Base-by-base conservation (phyloP, 176 grass and related monocot species). In the Phragmites australis region DNA sequence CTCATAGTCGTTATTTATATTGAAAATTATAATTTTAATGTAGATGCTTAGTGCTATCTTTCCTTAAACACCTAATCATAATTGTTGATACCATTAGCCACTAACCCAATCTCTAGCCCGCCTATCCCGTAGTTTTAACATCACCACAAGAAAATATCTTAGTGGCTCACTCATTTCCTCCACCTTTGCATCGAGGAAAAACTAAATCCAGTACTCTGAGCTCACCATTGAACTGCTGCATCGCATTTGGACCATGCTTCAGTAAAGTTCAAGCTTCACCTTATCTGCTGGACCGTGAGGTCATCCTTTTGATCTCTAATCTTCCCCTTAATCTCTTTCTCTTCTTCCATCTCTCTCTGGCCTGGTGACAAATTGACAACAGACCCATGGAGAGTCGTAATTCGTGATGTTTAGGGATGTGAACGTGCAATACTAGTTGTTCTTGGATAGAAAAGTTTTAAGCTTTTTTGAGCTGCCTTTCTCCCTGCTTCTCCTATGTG, bases 401-500 rank as follows among this genome's bases (percentile, higher is more conserved):
- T 21, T 19, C 15, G 15, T 1, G 43, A 63, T 16, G 29, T 21
- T 22, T 46, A 67, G 39, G 26, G 15, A 17, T 34, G 49, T 17
- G 31, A 30, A 57, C 11, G 47, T 34, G 25, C 22, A 2, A 16
- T 45, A 65, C 8, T 40, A 15, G 41, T 27, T 5, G 11, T 49
- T 74, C 65, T 58, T 58, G 56, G 48, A 76, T 26, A 41, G 52
- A 26, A 80, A 62, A 53, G 51, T 37, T 60, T 37, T 45, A 75
- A 71, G 18, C 46, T 63, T 76, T 85, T 67, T 19, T 27, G 13
- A 15, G 5, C 43, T 68, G 77, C 8, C 43, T 77, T 84, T 81
- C 72, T 59, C 65, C 53, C 30, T 23, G 18, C 31, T 68, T 18
- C 82, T 32, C 64, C 83, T 67, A 89, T 81, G 82, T 56, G 82